Evolutionary conservation across 1,284 basidiomycete species (phyloP).

Genomic region (Pascua guehoae): DNA sequence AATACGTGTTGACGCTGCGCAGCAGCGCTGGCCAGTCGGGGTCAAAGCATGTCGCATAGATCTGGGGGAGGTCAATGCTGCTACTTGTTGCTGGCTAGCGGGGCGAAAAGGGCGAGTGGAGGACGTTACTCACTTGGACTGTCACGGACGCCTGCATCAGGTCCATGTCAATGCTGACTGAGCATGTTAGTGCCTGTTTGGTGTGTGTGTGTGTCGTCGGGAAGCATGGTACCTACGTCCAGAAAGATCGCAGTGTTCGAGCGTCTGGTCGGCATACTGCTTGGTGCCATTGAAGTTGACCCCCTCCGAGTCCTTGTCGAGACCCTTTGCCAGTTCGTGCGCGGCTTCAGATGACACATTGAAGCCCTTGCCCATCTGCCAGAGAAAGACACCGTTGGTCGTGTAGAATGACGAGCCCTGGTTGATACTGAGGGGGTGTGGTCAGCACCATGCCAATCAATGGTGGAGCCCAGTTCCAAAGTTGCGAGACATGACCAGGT

Average conservation of each 20-base stretch:
- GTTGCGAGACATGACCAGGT: neutral
- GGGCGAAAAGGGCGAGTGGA: too few relatives aligned
- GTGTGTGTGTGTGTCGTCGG: neutral
- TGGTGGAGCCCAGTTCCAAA: neutral
- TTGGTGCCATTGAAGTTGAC: slow-evolving; percentile 20
- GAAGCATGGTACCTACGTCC: slow-evolving; percentile 5
- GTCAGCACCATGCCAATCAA: slow-evolving; percentile 2
- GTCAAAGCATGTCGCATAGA: slow-evolving; percentile 23
- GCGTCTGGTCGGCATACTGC: slow-evolving; percentile 18
- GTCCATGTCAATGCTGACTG: slow-evolving; percentile 18
- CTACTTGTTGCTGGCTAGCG: too few relatives aligned
- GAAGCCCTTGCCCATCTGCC: slow-evolving; percentile 24
- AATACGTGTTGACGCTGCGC: slow-evolving; percentile 10
- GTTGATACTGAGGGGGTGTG: slow-evolving; percentile 9
- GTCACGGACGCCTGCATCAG: slow-evolving; percentile 12
- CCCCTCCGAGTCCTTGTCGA: slow-evolving; percentile 2
- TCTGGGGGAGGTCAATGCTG: neutral
- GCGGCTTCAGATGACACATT: slow-evolving; percentile 7
- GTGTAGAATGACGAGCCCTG: slow-evolving; percentile 17
- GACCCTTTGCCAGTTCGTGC: neutral
- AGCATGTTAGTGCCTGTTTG: neutral
- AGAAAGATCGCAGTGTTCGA: slow-evolving; percentile 18
- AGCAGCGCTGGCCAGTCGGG: slow-evolving; percentile 21
- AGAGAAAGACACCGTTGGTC: slow-evolving; percentile 19
- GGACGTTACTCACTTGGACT: neutral